Evolutionary conservation across 352 stramenopile genomes (phyloP).

Genomic region (Pythium guiyangense): DNA sequence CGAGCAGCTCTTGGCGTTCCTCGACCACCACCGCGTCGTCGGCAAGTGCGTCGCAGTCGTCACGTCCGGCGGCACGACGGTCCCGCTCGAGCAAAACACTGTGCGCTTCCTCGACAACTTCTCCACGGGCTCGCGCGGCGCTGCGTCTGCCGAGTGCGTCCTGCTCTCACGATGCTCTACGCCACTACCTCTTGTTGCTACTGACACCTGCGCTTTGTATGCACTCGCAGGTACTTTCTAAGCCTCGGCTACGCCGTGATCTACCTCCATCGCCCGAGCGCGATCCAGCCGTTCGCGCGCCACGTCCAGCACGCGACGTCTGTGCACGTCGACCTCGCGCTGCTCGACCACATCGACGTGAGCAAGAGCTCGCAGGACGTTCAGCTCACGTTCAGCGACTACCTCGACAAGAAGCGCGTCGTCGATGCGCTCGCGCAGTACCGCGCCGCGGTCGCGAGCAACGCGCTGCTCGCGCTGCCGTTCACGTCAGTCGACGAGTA

Average conservation of each 20-base stretch:
- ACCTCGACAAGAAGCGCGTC: conserved; percentile 33
- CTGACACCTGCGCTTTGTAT: neutral
- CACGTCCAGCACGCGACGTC: conserved; percentile 57
- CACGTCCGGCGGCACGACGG: conserved; percentile 94
- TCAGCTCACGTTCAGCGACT: conserved; percentile 28
- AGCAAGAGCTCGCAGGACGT: conserved; percentile 25
- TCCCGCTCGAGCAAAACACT: conserved; percentile 93
- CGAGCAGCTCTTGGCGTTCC: conserved; percentile 47
- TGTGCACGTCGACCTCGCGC: conserved; percentile 54
- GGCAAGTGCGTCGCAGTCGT: conserved; percentile 90
- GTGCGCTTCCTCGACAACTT: conserved; percentile 99
- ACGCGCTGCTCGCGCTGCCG: conserved; percentile 79
- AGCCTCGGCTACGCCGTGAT: conserved; percentile 94
- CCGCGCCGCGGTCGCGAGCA: conserved; percentile 25
- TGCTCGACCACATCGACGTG: conserved; percentile 56
- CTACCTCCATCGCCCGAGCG: conserved; percentile 91
- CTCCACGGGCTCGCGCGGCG: conserved; percentile 90
- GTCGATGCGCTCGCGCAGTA: conserved; percentile 52
- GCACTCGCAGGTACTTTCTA: conserved; percentile 79
- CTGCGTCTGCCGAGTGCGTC: conserved; percentile 66
- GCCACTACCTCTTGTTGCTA: neutral
- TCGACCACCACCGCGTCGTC: conserved; percentile 57
- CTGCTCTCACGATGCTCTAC: neutral
- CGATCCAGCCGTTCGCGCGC: conserved; percentile 79
- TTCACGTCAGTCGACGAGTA: conserved; percentile 98